Percentiles rank a stretch among this genome's conserved stretches.
These are phyloP conservation scores for rapeseed (Brassica napus) DNA, from an alignment of 345 rosid genomes.

Conservation along the genomic window DNA sequence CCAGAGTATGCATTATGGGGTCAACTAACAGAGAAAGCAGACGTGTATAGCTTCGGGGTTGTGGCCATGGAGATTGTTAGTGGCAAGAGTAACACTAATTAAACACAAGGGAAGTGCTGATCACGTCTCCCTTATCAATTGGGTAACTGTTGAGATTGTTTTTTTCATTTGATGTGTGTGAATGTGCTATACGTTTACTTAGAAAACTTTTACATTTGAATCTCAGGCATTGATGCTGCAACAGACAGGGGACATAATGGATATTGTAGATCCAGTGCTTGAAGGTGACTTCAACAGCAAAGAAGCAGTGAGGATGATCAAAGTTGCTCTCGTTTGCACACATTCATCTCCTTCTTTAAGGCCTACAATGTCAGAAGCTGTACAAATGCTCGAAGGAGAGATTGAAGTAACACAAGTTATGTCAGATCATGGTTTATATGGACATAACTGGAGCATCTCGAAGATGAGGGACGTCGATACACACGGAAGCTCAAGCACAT, in stretches of 20 bases:
- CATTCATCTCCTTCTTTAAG: not conserved
- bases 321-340: not conserved
- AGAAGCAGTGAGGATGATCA: not conserved
- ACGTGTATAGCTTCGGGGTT: not conserved
- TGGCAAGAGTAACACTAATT: not conserved
- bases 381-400: not conserved
- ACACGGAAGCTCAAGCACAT: not conserved
- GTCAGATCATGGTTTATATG: slow-evolving; percentile 1
- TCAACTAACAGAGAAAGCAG: not conserved
- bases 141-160: not conserved
- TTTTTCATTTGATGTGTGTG: not conserved
- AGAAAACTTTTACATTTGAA: not conserved
- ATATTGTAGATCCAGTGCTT: not conserved
- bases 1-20: slow-evolving; percentile 39
- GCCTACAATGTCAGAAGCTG: not conserved
- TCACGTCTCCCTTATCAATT: not conserved
- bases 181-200: too few species aligned
- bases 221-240: not conserved
- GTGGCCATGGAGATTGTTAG: not conserved
- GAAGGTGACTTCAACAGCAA: not conserved
- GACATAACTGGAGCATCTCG: not conserved
- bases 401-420: not conserved
- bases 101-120: not conserved
- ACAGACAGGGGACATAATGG: not conserved
- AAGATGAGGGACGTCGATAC: not conserved